Percentiles rank a stretch among this genome's conserved stretches.
Conservation (phyloP, 345 rosid species). For the Euphorbia tirucalli region DNA sequence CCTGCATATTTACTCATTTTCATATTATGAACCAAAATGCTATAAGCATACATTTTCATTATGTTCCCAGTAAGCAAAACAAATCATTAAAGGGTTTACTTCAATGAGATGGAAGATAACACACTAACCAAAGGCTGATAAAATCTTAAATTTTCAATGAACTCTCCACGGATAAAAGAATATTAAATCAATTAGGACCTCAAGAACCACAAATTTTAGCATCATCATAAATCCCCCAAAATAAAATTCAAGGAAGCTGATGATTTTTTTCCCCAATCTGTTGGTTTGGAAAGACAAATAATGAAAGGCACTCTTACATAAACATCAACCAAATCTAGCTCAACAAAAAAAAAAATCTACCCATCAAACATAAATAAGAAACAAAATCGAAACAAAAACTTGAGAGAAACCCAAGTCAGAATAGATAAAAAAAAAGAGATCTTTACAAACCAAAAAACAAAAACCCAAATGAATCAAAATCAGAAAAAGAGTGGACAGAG, state of each 20-base stretch:
- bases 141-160: not conserved
- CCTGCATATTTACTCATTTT: not conserved
- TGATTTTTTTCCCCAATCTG: not conserved
- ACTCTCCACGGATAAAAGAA: no score
- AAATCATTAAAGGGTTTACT: not conserved
- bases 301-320: not conserved
- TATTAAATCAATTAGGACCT: no score
- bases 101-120: not conserved
- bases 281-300: not conserved
- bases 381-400: not conserved
- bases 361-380: conserved; percentile 7
- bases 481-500: not conserved
- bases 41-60: not conserved
- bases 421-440: not conserved
- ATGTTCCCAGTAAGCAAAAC: not conserved
- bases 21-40: not conserved
- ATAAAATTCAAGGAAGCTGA: not conserved
- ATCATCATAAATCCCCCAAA: no score
- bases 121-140: not conserved
- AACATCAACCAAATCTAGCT: not conserved
- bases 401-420: not conserved
- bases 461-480: no score
- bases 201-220: no score
- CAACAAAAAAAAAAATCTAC: not conserved
- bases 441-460: not conserved